Percentiles rank a stretch among this genome's conserved stretches.
phyloP scores from a whole-genome alignment of 495 filamentous ascomycete genomes.

The Elaphomyces granulatus region DNA sequence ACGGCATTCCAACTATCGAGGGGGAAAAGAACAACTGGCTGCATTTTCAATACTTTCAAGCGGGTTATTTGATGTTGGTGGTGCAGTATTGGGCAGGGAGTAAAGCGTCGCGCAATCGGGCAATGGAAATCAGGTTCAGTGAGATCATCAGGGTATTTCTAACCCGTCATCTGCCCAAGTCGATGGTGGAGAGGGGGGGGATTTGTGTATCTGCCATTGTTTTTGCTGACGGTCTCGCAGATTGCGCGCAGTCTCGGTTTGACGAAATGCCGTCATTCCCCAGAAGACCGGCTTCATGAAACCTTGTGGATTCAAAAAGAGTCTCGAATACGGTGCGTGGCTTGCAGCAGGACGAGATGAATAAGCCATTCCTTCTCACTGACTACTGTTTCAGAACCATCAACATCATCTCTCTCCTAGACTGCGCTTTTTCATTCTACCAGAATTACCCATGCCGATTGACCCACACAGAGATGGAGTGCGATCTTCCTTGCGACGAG shows the following conservation, averaged over 20 bases:
- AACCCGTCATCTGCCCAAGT: not conserved
- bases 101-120: constrained; percentile 24
- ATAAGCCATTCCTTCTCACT: too few relatives aligned
- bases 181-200: too few relatives aligned
- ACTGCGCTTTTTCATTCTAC: constrained; percentile 33
- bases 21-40: constrained; percentile 21
- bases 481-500: constrained; percentile 26
- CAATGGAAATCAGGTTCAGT: constrained; percentile 32
- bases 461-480: constrained; percentile 24
- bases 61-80: constrained; percentile 27
- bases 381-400: constrained; percentile 22
- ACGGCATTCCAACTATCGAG: constrained; percentile 11
- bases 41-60: constrained; percentile 31
- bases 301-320: constrained; percentile 31
- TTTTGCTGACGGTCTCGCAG: constrained; percentile 9
- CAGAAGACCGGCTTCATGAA: constrained; percentile 19
- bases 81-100: constrained; percentile 36
- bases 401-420: constrained; percentile 24
- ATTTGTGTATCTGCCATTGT: not conserved
- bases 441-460: constrained; percentile 32
- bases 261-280: constrained; percentile 19
- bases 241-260: constrained; percentile 26
- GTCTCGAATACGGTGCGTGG: constrained; percentile 30
- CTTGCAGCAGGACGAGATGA: too few relatives aligned
- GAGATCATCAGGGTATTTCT: constrained; percentile 26